These are phyloP conservation scores for Camellia japonica DNA, from an alignment of 148 eudicot species.

Conservation along the genomic window DNA sequence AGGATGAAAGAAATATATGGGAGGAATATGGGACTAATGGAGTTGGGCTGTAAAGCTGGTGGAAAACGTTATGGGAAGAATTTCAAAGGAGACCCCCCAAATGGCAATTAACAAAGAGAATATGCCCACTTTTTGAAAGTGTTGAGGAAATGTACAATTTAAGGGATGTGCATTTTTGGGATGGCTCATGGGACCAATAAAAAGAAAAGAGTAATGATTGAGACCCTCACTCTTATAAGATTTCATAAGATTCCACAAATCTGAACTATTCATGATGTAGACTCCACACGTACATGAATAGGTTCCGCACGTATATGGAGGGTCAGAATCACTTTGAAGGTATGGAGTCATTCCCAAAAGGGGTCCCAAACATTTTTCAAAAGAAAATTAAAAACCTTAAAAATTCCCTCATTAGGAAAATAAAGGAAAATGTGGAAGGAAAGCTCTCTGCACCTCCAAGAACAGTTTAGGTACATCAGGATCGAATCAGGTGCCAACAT, in stretches of 20 bases:
- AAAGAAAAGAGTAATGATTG: background rate
- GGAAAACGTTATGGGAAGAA: background rate
- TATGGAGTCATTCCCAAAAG: too few relatives aligned
- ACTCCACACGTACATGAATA: too few relatives aligned
- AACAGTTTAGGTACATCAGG: too few relatives aligned
- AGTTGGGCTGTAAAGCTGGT: slow-evolving; percentile 6
- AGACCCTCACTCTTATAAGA: too few relatives aligned
- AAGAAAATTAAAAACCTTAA: background rate
- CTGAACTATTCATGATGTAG: too few relatives aligned
- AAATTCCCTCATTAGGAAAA: background rate
- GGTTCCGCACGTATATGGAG: too few relatives aligned
- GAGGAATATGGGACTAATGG: background rate
- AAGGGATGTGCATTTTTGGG: slow-evolving; percentile 11
- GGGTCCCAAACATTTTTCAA: too few relatives aligned
- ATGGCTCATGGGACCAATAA: background rate
- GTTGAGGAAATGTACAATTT: background rate
- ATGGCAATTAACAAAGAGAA: background rate
- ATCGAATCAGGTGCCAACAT: background rate
- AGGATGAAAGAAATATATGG: background rate
- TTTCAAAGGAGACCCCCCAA: background rate
- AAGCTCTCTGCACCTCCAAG: background rate
- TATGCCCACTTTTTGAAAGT: background rate
- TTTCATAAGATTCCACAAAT: too few relatives aligned
- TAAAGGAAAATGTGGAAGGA: background rate
- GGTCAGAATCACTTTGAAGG: too few relatives aligned